These are phyloP conservation scores for Fraxinus angustifolia DNA, from an alignment of 305 asterid species.

Conservation along the genomic window DNA sequence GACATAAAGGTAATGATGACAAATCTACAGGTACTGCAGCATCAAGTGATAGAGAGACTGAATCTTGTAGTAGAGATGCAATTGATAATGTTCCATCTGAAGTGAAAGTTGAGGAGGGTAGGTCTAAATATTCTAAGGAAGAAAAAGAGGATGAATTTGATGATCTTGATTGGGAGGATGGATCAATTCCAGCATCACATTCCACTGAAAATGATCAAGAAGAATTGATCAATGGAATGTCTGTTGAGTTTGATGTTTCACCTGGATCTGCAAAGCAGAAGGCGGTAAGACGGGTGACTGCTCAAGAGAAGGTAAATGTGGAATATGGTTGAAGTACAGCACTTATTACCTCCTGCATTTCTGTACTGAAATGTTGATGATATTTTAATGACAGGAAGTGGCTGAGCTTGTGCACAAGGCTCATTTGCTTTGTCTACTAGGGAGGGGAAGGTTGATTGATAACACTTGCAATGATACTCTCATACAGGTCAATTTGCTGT, in stretches of 20 bases:
- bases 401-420: constrained; percentile 85
- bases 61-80: constrained; percentile 33
- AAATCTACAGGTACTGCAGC: constrained; percentile 19
- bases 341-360: constrained; percentile 9
- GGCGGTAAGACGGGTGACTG: constrained; percentile 71
- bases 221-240: constrained; percentile 50
- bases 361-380: neutral
- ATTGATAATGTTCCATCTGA: constrained; percentile 26
- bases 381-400: constrained; percentile 56
- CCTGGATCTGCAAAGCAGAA: constrained; percentile 54
- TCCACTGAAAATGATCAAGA: constrained; percentile 35
- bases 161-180: constrained; percentile 87
- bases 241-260: constrained; percentile 71
- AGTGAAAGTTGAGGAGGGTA: constrained; percentile 19
- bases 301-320: constrained; percentile 69
- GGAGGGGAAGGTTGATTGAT: constrained; percentile 86
- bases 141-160: constrained; percentile 40
- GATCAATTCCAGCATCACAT: constrained; percentile 41
- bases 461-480: constrained; percentile 80
- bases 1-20: constrained; percentile 21
- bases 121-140: constrained; percentile 19
- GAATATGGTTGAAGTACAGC: constrained; percentile 10
- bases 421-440: constrained; percentile 89
- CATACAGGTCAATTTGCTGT: constrained; percentile 60
- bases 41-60: constrained; percentile 30